A percentile compares a stretch with the other conserved stretches of the same genome.
phyloP scores from a whole-genome alignment of 2,329 filamentous ascomycete species.

The Apiospora marii region DNA sequence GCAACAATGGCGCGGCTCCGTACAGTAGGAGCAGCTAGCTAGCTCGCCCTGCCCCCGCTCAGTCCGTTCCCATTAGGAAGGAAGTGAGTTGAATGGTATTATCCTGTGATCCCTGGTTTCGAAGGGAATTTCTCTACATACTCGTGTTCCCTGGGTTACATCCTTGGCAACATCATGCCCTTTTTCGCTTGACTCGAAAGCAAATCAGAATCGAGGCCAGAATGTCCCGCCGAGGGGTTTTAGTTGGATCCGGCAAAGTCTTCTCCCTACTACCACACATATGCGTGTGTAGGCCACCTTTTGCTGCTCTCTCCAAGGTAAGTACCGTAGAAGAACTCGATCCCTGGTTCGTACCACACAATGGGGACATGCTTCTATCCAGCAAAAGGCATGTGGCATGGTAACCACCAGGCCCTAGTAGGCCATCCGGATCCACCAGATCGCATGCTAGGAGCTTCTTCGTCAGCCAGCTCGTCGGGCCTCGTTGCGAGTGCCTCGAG shows the following conservation, averaged over 20 bases:
- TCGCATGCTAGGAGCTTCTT: not conserved
- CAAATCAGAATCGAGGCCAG: not conserved
- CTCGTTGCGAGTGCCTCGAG: not conserved
- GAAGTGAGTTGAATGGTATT: not conserved
- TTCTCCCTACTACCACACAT: not conserved
- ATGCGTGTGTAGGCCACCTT: not conserved
- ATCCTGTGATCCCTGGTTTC: not conserved
- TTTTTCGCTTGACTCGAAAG: not conserved
- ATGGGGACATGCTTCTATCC: conserved; percentile 20
- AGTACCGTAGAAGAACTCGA: conserved; percentile 14
- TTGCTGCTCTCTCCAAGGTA: not conserved
- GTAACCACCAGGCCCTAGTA: conserved; percentile 3
- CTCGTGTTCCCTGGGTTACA: not conserved
- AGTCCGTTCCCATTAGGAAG: not conserved
- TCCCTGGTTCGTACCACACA: conserved; percentile 8
- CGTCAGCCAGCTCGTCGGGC: not conserved
- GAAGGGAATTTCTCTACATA: not conserved
- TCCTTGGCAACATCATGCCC: not conserved
- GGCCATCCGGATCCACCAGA: conserved; percentile 1
- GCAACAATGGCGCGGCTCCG: conserved; percentile 5
- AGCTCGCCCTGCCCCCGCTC: not conserved
- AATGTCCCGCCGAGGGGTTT: not conserved
- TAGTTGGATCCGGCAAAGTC: not conserved
- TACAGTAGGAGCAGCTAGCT: not conserved
- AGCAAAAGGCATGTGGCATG: not conserved